phyloP scores from a whole-genome alignment of 345 rosid species.

The Syzygium jambos region DNA sequence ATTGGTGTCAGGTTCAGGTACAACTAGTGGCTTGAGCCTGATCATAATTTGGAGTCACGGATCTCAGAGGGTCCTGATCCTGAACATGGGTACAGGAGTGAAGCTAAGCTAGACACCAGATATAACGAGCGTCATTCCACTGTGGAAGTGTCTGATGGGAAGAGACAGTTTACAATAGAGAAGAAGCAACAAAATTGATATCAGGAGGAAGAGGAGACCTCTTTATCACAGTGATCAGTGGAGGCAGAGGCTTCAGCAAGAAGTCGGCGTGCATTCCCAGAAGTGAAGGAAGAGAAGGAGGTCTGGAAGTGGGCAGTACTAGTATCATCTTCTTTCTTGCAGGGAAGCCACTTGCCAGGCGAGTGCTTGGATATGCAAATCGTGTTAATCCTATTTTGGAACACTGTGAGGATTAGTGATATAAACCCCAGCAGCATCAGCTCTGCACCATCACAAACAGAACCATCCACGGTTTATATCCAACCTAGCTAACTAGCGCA shows the following conservation, averaged over 20 bases:
- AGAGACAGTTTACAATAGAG: background rate
- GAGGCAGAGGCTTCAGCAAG: conserved; percentile 28
- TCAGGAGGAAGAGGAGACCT: conserved; percentile 17
- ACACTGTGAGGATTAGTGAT: conserved; percentile 56
- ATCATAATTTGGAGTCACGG: background rate
- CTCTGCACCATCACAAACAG: conserved; percentile 31
- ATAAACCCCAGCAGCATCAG: conserved; percentile 84
- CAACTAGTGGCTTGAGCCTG: background rate
- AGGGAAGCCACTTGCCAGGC: background rate
- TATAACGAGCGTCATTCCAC: background rate
- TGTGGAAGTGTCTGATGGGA: background rate
- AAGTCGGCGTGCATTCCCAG: conserved; percentile 37
- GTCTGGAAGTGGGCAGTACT: conserved; percentile 37
- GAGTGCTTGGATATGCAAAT: conserved; percentile 42
- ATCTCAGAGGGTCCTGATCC: background rate
- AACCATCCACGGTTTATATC: background rate
- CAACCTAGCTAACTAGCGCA: background rate
- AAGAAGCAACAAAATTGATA: background rate
- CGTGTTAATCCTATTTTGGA: conserved; percentile 30
- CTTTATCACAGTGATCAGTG: conserved; percentile 14
- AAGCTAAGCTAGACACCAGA: background rate
- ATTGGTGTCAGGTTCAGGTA: background rate
- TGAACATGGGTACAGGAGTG: background rate
- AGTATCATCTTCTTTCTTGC: conserved; percentile 18
- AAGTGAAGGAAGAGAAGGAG: conserved; percentile 6